A percentile compares a stretch with the other conserved stretches of the same genome.
These are phyloP conservation scores for Talaromyces liani DNA, from an alignment of 495 filamentous ascomycete species.

Conservation along the genomic window DNA sequence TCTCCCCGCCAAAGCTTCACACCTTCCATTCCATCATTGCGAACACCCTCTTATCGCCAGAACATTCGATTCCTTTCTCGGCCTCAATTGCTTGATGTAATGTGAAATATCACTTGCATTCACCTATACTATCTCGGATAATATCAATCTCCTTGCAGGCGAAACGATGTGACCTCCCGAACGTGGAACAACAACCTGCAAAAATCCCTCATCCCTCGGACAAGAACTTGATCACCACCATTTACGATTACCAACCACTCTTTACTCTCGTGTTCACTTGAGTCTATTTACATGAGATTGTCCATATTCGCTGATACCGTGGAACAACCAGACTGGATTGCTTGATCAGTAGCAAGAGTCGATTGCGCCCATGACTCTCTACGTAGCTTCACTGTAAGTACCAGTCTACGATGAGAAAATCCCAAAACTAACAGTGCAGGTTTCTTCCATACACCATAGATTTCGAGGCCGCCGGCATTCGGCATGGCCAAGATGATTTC, in stretches of 20 bases:
- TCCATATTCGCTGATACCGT: not conserved
- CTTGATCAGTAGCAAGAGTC: not conserved
- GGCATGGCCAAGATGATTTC: conserved; percentile 16
- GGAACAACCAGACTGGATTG: not conserved
- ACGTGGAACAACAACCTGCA: not conserved
- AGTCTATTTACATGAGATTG: not conserved
- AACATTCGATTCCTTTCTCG: not conserved
- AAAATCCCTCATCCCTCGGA: not conserved
- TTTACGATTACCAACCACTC: not conserved
- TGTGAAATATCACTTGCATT: not conserved
- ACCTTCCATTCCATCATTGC: not conserved
- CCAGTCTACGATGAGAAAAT: not conserved
- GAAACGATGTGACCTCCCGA: not conserved
- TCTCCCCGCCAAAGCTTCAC: not conserved
- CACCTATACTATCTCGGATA: not conserved
- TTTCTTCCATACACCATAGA: conserved; percentile 36
- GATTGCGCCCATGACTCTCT: conserved; percentile 48
- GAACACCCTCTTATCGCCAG: not conserved
- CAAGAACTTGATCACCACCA: not conserved
- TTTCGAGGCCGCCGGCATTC: conserved; percentile 19
- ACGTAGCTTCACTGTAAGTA: conserved; percentile 61
- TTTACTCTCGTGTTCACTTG: not conserved
- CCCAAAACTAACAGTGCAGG: conserved; percentile 10
- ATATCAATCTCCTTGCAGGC: not conserved
- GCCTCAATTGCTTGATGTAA: not conserved